These are phyloP conservation scores for Paspalum vaginatum DNA, from an alignment of 176 grass and related monocot species.

Conservation along the genomic window DNA sequence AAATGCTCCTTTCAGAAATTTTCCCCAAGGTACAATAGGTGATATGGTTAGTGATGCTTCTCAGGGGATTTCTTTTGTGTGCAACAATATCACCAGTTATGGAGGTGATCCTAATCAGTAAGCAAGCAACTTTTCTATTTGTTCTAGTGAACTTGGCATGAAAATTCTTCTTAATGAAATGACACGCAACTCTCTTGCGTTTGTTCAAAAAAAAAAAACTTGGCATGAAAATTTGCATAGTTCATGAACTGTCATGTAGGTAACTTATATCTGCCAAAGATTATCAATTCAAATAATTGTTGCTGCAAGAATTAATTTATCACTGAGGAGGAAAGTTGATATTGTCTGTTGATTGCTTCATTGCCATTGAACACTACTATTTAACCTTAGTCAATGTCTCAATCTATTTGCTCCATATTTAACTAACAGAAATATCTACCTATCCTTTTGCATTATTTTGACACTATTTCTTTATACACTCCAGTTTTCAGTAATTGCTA, in stretches of 20 bases:
- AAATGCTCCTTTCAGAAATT: conserved; percentile 69
- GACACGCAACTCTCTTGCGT: no score
- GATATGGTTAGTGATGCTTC: conserved; percentile 99
- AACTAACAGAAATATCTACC: background rate
- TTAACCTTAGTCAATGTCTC: conserved; percentile 1
- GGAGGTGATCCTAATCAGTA: conserved; percentile 94
- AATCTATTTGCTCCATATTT: conserved; percentile 8
- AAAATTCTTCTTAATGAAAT: no score
- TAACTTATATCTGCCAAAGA: background rate
- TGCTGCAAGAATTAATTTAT: conserved; percentile 15
- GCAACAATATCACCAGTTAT: conserved; percentile 81
- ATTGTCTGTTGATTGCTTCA: background rate
- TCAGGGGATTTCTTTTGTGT: conserved; percentile 90
- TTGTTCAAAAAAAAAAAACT: no score
- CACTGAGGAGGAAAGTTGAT: conserved; percentile 4
- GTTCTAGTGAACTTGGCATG: conserved; percentile 1
- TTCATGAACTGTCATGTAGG: conserved; percentile 3
- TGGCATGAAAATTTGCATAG: conserved; percentile 19
- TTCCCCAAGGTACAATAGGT: conserved; percentile 93
- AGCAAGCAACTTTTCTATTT: conserved; percentile 21
- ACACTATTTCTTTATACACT: conserved; percentile 10
- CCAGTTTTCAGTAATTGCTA: background rate
- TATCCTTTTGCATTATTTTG: conserved; percentile 5
- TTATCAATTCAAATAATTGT: background rate
- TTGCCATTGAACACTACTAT: background rate